phyloP scores from a whole-genome alignment of 1,139 yeast species.

The Yarrowia galli region DNA sequence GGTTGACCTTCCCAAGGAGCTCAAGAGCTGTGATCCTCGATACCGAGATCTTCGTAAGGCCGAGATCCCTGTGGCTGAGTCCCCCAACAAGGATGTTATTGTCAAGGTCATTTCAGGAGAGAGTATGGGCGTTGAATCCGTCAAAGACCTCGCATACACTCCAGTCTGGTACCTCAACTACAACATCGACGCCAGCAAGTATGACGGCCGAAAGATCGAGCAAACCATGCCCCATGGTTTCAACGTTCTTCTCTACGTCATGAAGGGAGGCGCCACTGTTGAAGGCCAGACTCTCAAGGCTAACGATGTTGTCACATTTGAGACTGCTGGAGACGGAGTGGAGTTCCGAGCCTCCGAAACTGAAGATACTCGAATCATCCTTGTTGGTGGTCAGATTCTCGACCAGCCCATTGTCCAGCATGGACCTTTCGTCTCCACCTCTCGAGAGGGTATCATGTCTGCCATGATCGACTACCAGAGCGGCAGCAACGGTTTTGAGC shows the following conservation, averaged over 20 bases:
- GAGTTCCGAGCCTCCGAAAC: slow-evolving; percentile 43
- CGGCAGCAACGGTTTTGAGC: slow-evolving; percentile 76
- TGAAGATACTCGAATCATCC: slow-evolving; percentile 61
- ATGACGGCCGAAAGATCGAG: slow-evolving; percentile 63
- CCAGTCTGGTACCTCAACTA: slow-evolving; percentile 81
- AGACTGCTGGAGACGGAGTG: slow-evolving; percentile 47
- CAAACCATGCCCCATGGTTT: slow-evolving; percentile 69
- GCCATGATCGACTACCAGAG: slow-evolving; percentile 76
- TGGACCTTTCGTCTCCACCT: slow-evolving; percentile 86
- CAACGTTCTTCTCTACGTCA: slow-evolving; percentile 75
- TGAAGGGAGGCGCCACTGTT: slow-evolving; percentile 67
- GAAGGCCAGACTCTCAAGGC: slow-evolving; percentile 57
- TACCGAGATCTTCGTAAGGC: slow-evolving; percentile 77
- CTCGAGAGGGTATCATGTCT: slow-evolving; percentile 65
- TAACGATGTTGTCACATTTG: slow-evolving; percentile 59
- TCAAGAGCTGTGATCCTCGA: slow-evolving; percentile 75
- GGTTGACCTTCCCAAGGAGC: slow-evolving; percentile 82
- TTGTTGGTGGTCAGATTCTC: slow-evolving; percentile 79
- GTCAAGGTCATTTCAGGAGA: slow-evolving; percentile 82
- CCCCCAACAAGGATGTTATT: slow-evolving; percentile 65
- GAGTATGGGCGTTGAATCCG: slow-evolving; percentile 75
- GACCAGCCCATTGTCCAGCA: slow-evolving; percentile 84
- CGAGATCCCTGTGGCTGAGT: slow-evolving; percentile 75
- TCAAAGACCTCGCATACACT: slow-evolving; percentile 80
- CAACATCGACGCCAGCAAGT: slow-evolving; percentile 57